Conservation (phyloP, 331 rosid species). For the Phaseolus coccineus region DNA sequence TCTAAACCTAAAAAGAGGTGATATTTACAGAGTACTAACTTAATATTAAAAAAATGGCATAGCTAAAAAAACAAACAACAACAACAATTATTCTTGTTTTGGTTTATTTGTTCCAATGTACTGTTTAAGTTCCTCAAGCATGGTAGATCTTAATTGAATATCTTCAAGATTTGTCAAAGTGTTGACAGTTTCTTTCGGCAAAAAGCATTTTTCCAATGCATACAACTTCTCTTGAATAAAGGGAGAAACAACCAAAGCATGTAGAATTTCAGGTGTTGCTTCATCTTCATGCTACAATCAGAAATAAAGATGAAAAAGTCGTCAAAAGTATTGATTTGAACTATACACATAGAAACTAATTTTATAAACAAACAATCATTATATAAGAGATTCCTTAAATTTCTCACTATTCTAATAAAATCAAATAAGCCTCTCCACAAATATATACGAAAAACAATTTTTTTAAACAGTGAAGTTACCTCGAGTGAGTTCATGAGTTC, state of each 20-base stretch:
- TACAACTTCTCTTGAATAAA: slow-evolving; percentile 75
- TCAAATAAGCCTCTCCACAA: background rate
- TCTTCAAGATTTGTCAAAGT: slow-evolving; percentile 46
- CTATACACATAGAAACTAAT: no score
- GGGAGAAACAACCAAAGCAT: slow-evolving; percentile 56
- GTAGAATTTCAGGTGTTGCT: slow-evolving; percentile 45
- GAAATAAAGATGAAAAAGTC: background rate
- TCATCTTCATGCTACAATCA: slow-evolving; percentile 46
- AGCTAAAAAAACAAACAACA: background rate
- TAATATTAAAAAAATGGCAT: background rate
- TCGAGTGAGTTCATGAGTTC: slow-evolving; percentile 48
- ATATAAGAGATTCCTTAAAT: slow-evolving; percentile 44
- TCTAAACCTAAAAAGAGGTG: slow-evolving; percentile 19
- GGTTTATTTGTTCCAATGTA: slow-evolving; percentile 25
- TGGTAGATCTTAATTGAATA: slow-evolving; percentile 41
- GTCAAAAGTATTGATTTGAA: no score
- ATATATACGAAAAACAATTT: background rate
- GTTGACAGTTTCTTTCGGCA: slow-evolving; percentile 57
- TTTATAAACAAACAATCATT: no score
- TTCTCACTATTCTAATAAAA: background rate
- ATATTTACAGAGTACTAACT: slow-evolving; percentile 11
- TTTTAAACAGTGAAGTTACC: slow-evolving; percentile 30
- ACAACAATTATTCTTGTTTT: slow-evolving; percentile 14
- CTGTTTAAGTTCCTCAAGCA: slow-evolving; percentile 46
- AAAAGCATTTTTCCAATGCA: slow-evolving; percentile 67